Percentiles rank a stretch among this genome's conserved stretches.
phyloP scores from a whole-genome alignment of 2,329 filamentous ascomycete species.

The Aspergillus japonicus region DNA sequence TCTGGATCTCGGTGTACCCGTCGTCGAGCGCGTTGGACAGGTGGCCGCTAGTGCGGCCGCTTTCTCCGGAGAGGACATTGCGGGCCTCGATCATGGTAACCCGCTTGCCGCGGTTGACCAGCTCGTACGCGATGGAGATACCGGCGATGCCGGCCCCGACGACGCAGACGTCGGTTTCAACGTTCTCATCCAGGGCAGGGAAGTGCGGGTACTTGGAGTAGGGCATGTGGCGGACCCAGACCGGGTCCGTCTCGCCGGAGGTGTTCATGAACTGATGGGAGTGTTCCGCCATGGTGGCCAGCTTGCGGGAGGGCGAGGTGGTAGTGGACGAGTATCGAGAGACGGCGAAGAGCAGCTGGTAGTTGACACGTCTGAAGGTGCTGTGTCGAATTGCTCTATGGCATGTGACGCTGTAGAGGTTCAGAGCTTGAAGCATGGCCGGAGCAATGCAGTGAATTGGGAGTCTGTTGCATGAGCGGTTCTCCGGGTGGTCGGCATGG shows the following conservation, averaged over 20 bases:
- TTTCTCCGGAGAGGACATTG: slow-evolving; percentile 54
- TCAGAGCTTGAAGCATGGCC: neutral
- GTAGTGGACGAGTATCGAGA: neutral
- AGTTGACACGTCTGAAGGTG: neutral
- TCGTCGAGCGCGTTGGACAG: slow-evolving; percentile 56
- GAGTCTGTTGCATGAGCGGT: too few relatives aligned
- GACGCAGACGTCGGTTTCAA: slow-evolving; percentile 52
- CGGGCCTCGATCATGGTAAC: slow-evolving; percentile 57
- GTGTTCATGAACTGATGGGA: slow-evolving; percentile 34
- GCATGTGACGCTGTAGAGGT: neutral
- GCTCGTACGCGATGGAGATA: slow-evolving; percentile 54
- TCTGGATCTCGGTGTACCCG: slow-evolving; percentile 51
- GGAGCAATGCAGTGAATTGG: too few relatives aligned
- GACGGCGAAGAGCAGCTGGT: neutral
- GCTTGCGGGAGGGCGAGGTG: neutral
- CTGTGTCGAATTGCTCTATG: neutral
- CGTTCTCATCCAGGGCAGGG: slow-evolving; percentile 42
- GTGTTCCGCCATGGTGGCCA: neutral
- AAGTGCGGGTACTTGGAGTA: slow-evolving; percentile 48
- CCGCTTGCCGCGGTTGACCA: slow-evolving; percentile 50
- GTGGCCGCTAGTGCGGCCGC: slow-evolving; percentile 55
- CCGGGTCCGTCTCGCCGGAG: slow-evolving; percentile 52
- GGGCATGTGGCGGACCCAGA: slow-evolving; percentile 54
- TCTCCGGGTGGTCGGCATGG: too few relatives aligned
- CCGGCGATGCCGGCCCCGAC: slow-evolving; percentile 56